Base-by-base conservation (phyloP, 805 yeast genomes). In the Metschnikowia corniflorae region DNA sequence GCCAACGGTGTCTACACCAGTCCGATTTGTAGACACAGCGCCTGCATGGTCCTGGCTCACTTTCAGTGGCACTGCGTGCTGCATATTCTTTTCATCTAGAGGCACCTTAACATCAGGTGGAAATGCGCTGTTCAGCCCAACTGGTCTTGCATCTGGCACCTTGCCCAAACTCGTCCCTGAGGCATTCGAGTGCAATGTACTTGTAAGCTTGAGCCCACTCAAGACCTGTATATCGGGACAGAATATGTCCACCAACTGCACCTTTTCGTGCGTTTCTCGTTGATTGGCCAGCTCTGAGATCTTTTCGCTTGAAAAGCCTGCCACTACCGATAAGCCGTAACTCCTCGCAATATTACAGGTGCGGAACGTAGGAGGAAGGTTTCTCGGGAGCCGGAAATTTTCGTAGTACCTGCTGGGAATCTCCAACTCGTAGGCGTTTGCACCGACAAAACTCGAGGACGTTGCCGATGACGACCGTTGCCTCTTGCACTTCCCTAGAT, bases 91-190 rank as follows among this genome's bases (percentile, higher is more conserved):
- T 5, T 22, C 40, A 16, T 18, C 19, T 24, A 39, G 82, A 69
- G 26, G 81, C 83, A 14, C 76, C 63, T 59, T 73, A 79, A 64
- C 81, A 72, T 47, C 71, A 60, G 34, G 69, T 60, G 42, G 75
- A 61, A 53, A 76, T 71, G 26, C 43, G 35, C 29, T 51, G 33
- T 35, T 44, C 40, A 32, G 44, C 44, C 52, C 42, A 30, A 22
- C 31, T 22, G 19, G 28, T 16, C 20, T 21, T 8, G 31, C 13
- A 4, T 33, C 30, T 4, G 30, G 16, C 12, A 20, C 37, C 17
- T 30, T 26, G 7, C 51, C 49, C 25, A 47, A 32, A 37, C 57
- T 51, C 9, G 55, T 37, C 16, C 47, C 44, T 4, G 60, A 54
- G 8, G 60, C 54, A 37, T 54, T 54, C 6, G 55, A 45, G 25